Percentiles rank a stretch among this genome's conserved stretches.
phyloP scores from a whole-genome alignment of 331 rosid species.

The Quercus phellos region DNA sequence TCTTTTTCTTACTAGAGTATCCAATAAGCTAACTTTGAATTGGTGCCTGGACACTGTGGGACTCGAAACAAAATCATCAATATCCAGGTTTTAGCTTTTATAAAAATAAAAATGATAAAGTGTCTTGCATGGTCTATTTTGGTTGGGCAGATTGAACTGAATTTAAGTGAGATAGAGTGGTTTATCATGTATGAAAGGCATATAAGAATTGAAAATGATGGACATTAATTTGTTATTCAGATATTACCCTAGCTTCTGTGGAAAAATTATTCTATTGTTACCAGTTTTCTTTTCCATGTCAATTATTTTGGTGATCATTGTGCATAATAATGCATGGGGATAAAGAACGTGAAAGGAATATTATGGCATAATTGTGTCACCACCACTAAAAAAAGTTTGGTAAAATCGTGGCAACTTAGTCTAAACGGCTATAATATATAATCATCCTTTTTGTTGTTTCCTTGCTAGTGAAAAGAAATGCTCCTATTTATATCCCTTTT shows the following conservation, averaged over 20 bases:
- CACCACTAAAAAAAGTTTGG: conserved; percentile 1
- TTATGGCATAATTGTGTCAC: conserved; percentile 25
- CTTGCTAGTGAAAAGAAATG: not conserved
- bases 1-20: conserved; percentile 50
- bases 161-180: conserved; percentile 15
- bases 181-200: not conserved
- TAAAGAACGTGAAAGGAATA: conserved; percentile 16
- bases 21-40: conserved; percentile 44
- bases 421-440: not conserved
- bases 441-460: not conserved
- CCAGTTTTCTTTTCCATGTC: not conserved
- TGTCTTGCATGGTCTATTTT: not conserved
- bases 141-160: conserved; percentile 29
- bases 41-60: conserved; percentile 48
- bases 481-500: not conserved
- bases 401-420: not conserved
- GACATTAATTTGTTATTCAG: not conserved
- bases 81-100: conserved; percentile 19
- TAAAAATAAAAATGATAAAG: conserved; percentile 17
- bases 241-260: not conserved
- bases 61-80: conserved; percentile 29
- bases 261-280: not conserved
- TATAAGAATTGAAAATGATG: not conserved
- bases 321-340: conserved; percentile 24
- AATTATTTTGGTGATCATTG: conserved; percentile 17